Evolutionary conservation across 352 stramenopile genomes (phyloP).

Genomic region (Globisporangium solare): DNA sequence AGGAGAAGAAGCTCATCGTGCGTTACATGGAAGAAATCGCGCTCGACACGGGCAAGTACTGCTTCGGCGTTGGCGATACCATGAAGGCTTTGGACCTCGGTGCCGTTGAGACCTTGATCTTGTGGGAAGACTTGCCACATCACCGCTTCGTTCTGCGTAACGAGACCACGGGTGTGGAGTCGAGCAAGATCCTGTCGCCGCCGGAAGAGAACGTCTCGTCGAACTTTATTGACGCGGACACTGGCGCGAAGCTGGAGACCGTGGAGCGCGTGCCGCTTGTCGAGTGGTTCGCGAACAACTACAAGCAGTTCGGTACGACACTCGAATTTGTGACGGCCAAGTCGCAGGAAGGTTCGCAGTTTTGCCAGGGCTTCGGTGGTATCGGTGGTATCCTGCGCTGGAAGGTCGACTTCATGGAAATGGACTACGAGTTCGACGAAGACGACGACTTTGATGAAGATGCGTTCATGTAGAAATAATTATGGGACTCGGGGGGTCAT

Average conservation of each 20-base stretch:
- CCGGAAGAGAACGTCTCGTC: slow-evolving; percentile 90
- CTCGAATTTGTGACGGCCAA: slow-evolving; percentile 99
- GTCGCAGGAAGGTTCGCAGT: slow-evolving; percentile 98
- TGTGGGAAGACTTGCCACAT: slow-evolving; percentile 98
- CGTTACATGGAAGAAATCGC: slow-evolving; percentile 99
- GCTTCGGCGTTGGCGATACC: slow-evolving; percentile 98
- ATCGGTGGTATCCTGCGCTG: slow-evolving; percentile 98
- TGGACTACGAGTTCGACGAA: slow-evolving; percentile 93
- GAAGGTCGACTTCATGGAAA: slow-evolving; percentile 98
- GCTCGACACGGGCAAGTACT: slow-evolving; percentile 99
- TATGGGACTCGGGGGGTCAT: slow-evolving; percentile 27
- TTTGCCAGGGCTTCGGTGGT: slow-evolving; percentile 99
- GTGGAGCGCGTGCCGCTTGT: slow-evolving; percentile 96
- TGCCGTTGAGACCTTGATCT: slow-evolving; percentile 98
- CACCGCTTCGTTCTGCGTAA: slow-evolving; percentile 94
- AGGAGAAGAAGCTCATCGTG: slow-evolving; percentile 99
- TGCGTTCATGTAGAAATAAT: slow-evolving; percentile 82
- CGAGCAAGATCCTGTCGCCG: slow-evolving; percentile 72
- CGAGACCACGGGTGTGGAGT: slow-evolving; percentile 87
- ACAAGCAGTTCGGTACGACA: slow-evolving; percentile 98
- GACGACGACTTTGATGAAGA: slow-evolving; percentile 88
- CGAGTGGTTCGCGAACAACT: slow-evolving; percentile 99
- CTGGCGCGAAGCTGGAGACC: slow-evolving; percentile 95
- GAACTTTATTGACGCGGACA: slow-evolving; percentile 96
- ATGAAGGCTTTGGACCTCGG: slow-evolving; percentile 98